Conservation (phyloP, 192 early-diverging fungal species). For the Coemansia sp. region DNA sequence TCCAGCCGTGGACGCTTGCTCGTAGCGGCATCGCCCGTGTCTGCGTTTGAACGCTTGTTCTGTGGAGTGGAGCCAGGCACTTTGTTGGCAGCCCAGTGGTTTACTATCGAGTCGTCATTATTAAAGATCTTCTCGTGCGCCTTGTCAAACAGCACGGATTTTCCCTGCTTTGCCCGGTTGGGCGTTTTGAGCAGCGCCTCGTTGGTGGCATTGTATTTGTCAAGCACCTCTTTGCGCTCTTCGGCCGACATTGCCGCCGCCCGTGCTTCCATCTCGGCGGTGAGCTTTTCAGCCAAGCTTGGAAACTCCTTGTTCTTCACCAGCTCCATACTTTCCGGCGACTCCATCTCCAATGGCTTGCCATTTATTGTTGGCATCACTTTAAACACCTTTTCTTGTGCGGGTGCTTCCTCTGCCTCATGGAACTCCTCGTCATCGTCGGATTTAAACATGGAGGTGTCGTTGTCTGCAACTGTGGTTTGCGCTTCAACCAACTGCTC, state of each 20-base stretch:
- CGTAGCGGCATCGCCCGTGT: constrained; percentile 2
- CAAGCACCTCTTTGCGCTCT: constrained; percentile 21
- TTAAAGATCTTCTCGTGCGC: constrained; percentile 42
- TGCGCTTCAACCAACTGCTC: constrained; percentile 20
- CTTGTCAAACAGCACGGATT: constrained; percentile 29
- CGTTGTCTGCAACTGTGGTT: neutral
- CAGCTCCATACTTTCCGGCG: constrained; percentile 11
- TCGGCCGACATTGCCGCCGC: constrained; percentile 22
- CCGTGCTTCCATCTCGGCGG: constrained; percentile 36
- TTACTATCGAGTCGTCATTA: constrained; percentile 39
- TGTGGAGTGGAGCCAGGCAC: constrained; percentile 24
- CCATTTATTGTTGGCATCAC: constrained; percentile 7
- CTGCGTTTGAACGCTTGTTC: constrained; percentile 29
- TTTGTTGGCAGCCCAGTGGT: constrained; percentile 46
- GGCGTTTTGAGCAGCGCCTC: constrained; percentile 16
- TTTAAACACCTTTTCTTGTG: constrained; percentile 23
- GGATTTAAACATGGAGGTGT: neutral
- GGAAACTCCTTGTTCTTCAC: constrained; percentile 13
- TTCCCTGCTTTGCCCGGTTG: constrained; percentile 6
- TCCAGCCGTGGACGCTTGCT: constrained; percentile 45
- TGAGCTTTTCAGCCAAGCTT: constrained; percentile 22
- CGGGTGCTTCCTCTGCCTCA: neutral
- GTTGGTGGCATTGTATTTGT: constrained; percentile 11
- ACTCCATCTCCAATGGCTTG: constrained; percentile 14
- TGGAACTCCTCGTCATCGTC: constrained; percentile 12